Percentiles rank a stretch among this genome's conserved stretches.
Conservation (phyloP, 2,329 filamentous ascomycete genomes). For the Aspergillus quadrilineatus region DNA sequence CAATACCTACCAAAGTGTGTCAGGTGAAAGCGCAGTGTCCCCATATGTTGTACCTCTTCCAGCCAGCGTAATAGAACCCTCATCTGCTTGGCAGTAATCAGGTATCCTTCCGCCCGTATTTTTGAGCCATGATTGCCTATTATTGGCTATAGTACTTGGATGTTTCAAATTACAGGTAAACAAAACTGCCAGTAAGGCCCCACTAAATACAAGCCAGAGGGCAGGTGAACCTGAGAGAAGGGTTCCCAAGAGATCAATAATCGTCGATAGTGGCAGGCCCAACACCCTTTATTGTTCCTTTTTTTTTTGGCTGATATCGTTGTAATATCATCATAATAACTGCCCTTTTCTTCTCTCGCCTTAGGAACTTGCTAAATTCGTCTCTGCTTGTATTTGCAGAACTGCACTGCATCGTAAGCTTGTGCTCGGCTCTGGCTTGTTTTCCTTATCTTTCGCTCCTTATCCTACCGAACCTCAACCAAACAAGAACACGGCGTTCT, state of each 20-base stretch:
- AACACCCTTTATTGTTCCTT: constrained; percentile 13
- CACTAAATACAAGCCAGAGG: constrained; percentile 36
- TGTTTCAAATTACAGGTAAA: too few species aligned
- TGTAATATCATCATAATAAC: not conserved
- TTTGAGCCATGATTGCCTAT: too few species aligned
- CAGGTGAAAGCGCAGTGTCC: too few species aligned
- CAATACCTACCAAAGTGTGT: too few species aligned
- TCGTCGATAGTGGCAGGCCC: constrained; percentile 18
- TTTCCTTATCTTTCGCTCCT: constrained; percentile 18
- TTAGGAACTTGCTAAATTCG: not conserved
- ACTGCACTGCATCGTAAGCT: not conserved
- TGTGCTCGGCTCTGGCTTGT: not conserved
- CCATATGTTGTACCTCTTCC: too few species aligned
- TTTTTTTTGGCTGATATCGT: constrained; percentile 2
- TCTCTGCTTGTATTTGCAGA: not conserved
- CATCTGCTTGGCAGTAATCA: too few species aligned
- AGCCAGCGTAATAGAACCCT: too few species aligned
- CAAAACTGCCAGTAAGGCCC: too few species aligned
- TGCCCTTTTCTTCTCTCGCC: not conserved
- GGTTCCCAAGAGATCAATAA: constrained; percentile 20
- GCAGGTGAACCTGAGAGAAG: constrained; percentile 30
- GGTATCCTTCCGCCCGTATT: too few species aligned
- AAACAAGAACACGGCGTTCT: not conserved
- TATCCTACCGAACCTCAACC: constrained; percentile 9
- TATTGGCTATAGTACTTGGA: too few species aligned